A percentile compares a stretch with the other conserved stretches of the same genome.
Conservation (phyloP, 1,139 yeast species). For the Hanseniaspora uvarum region DNA sequence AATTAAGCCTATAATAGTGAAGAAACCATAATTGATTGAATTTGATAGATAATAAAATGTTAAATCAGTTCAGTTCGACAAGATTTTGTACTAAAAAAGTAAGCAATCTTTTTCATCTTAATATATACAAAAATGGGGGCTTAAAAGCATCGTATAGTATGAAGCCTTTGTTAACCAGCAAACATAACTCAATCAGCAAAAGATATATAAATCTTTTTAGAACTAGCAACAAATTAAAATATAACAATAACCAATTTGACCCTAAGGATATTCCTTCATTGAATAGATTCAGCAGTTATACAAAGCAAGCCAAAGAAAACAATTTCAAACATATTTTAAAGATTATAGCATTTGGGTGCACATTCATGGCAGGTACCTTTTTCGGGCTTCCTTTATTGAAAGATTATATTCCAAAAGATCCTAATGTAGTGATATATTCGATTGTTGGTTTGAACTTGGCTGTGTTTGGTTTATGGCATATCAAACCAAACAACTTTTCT, state of each 20-base stretch:
- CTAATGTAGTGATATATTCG: slow-evolving; percentile 51
- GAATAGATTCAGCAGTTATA: slow-evolving; percentile 14
- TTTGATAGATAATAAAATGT: not conserved
- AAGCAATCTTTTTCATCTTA: not conserved
- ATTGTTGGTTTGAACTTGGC: slow-evolving; percentile 59
- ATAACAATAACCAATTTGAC: slow-evolving; percentile 5
- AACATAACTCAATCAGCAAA: not conserved
- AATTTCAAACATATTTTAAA: slow-evolving; percentile 8
- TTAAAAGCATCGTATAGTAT: not conserved
- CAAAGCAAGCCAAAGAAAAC: not conserved
- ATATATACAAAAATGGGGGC: not conserved
- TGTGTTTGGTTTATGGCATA: slow-evolving; percentile 66
- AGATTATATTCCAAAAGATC: slow-evolving; percentile 46
- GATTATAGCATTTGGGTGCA: slow-evolving; percentile 30
- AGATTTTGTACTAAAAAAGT: not conserved
- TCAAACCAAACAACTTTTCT: slow-evolving; percentile 38
- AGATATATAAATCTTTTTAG: not conserved
- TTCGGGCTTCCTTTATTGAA: slow-evolving; percentile 49
- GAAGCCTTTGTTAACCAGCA: not conserved
- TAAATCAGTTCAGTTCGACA: not conserved
- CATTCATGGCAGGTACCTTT: slow-evolving; percentile 37
- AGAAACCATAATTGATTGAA: not conserved
- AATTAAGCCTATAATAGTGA: not conserved
- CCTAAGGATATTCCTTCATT: slow-evolving; percentile 14
- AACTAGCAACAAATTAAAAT: not conserved